These are phyloP conservation scores for Magnaporthiopsis rhizophila DNA, from an alignment of 2,329 filamentous ascomycete species.

Conservation along the genomic window DNA sequence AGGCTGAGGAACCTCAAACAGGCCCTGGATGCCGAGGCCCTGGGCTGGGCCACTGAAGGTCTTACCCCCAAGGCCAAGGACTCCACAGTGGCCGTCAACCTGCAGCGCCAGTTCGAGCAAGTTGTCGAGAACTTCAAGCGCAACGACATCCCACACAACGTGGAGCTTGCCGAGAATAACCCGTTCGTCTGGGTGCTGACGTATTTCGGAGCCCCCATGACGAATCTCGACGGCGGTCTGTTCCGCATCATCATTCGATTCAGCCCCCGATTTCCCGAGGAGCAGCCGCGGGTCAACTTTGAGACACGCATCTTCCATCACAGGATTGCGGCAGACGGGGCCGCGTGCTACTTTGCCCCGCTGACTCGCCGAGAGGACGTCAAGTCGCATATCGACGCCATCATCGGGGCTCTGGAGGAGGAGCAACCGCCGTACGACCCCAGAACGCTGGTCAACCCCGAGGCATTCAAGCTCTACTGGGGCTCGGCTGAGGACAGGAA, in stretches of 20 bases:
- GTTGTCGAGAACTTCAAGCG: conserved; percentile 67
- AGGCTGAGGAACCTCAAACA: conserved; percentile 63
- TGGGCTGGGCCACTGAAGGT: conserved; percentile 65
- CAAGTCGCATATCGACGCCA: conserved; percentile 72
- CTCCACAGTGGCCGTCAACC: conserved; percentile 68
- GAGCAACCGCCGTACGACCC: conserved; percentile 85
- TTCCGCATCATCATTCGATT: conserved; percentile 75
- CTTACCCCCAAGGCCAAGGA: conserved; percentile 54
- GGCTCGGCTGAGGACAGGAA: conserved; percentile 71
- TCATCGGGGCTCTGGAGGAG: conserved; percentile 78
- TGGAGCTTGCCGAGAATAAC: conserved; percentile 71
- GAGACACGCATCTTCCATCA: conserved; percentile 83
- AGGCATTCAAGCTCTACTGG: conserved; percentile 84
- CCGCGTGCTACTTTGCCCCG: conserved; percentile 71
- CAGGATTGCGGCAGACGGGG: conserved; percentile 70
- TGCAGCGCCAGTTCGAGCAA: conserved; percentile 79
- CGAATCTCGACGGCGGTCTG: conserved; percentile 84
- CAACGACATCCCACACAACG: conserved; percentile 62
- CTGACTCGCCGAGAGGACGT: conserved; percentile 61
- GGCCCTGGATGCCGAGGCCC: conserved; percentile 63
- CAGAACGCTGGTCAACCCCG: conserved; percentile 75
- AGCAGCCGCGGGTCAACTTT: conserved; percentile 77
- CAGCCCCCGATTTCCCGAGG: conserved; percentile 77
- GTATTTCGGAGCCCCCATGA: conserved; percentile 88
- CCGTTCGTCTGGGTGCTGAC: conserved; percentile 85